phyloP scores from a whole-genome alignment of 2,329 filamentous ascomycete genomes.

The Aspergillus fumigatus region DNA sequence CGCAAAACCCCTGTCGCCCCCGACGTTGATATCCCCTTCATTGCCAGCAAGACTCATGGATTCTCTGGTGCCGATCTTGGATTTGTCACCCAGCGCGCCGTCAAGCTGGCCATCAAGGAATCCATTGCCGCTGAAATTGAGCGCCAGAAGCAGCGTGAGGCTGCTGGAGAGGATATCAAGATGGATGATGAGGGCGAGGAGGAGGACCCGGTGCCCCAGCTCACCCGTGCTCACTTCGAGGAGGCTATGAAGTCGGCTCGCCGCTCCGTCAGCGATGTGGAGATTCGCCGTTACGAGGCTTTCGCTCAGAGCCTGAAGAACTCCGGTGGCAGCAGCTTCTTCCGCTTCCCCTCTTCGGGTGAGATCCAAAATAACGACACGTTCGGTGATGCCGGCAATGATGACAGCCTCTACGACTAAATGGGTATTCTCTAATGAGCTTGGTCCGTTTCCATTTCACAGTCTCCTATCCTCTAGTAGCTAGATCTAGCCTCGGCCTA shows the following conservation, averaged over 20 bases:
- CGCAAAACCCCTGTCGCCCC: constrained; percentile 91
- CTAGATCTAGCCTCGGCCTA: constrained; percentile 20
- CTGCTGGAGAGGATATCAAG: constrained; percentile 66
- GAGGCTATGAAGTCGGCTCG: constrained; percentile 96
- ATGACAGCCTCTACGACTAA: constrained; percentile 97
- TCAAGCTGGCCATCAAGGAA: constrained; percentile 99
- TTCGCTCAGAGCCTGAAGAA: constrained; percentile 99
- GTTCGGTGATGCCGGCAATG: constrained; percentile 84
- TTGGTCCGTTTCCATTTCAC: constrained; percentile 31
- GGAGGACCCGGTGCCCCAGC: constrained; percentile 91
- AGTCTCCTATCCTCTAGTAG: constrained; percentile 41
- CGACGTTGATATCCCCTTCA: constrained; percentile 86
- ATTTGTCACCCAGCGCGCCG: constrained; percentile 96
- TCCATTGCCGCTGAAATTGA: constrained; percentile 86
- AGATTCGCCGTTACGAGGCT: constrained; percentile 96
- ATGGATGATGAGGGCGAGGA: constrained; percentile 66
- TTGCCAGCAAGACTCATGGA: constrained; percentile 94
- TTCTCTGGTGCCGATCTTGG: constrained; percentile 99
- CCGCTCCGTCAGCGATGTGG: constrained; percentile 90
- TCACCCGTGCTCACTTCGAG: constrained; percentile 96
- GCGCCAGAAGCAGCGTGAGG: constrained; percentile 83
- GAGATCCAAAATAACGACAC: constrained; percentile 52
- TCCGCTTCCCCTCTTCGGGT: constrained; percentile 78
- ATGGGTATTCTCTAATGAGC: constrained; percentile 20
- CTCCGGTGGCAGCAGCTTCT: constrained; percentile 88